phyloP scores from a whole-genome alignment of 176 grass and related monocot species.

The Aegilops sharonensis region DNA sequence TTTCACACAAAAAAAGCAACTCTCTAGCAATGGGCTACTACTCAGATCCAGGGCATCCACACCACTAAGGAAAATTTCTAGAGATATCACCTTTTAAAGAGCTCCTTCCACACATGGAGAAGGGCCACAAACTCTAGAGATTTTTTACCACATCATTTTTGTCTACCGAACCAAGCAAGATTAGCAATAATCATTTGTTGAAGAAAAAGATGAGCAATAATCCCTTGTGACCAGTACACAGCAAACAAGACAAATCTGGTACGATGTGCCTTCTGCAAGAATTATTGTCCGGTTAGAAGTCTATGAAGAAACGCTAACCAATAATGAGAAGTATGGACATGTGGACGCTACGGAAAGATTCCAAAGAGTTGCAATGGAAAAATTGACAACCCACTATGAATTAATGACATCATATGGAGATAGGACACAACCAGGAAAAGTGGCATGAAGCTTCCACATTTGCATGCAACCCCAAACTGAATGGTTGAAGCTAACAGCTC shows the following conservation, averaged over 20 bases:
- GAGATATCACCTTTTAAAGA: not conserved
- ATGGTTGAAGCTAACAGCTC: not conserved
- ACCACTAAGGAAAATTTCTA: not conserved
- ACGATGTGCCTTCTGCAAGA: not conserved
- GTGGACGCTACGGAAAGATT: not conserved
- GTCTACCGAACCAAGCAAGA: not conserved
- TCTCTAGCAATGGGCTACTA: not conserved
- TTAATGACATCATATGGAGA: not conserved
- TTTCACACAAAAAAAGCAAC: not conserved
- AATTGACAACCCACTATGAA: not conserved
- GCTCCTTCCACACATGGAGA: not conserved
- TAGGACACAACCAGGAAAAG: not conserved
- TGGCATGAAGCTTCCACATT: not conserved
- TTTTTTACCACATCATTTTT: not conserved
- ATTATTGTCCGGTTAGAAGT: not conserved
- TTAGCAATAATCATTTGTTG: not conserved
- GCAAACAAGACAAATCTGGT: not conserved
- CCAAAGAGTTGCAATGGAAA: not conserved
- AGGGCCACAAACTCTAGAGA: not conserved
- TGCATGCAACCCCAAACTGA: not conserved
- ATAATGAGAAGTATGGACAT: not conserved
- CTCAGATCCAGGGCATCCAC: not conserved
- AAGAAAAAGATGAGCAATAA: not conserved
- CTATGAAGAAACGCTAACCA: not conserved
- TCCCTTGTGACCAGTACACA: not conserved